Evolutionary conservation across 257 asterid genomes (phyloP).

Genomic region (Fraxinus excelsior): DNA sequence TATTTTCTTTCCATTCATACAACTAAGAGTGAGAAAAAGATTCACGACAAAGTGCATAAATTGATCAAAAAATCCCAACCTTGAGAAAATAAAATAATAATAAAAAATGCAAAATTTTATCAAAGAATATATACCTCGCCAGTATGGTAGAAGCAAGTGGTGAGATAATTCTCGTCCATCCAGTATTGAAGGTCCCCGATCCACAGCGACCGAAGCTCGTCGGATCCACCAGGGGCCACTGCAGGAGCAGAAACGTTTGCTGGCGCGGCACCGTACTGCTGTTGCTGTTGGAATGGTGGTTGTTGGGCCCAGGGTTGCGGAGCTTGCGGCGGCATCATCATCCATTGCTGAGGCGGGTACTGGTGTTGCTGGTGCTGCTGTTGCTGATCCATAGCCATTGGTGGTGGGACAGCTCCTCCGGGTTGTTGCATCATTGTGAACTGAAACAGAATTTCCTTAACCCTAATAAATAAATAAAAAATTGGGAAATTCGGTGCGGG

Average conservation of each 20-base stretch:
- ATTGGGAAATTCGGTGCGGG: background rate
- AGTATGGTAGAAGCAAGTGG: conserved; percentile 57
- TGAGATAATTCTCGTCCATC: conserved; percentile 86
- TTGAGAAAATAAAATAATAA: background rate
- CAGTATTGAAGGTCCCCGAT: conserved; percentile 88
- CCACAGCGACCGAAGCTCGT: conserved; percentile 80
- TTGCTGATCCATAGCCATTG: conserved; percentile 60
- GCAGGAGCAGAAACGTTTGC: conserved; percentile 25
- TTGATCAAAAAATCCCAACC: background rate
- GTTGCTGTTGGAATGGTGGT: conserved; percentile 35
- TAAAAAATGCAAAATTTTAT: background rate
- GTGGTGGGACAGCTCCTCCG: conserved; percentile 65
- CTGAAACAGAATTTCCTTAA: conserved; percentile 20
- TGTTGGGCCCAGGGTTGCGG: conserved; percentile 48
- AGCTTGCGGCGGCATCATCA: conserved; percentile 45
- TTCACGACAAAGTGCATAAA: background rate
- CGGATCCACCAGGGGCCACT: conserved; percentile 34
- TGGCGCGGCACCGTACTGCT: conserved; percentile 52
- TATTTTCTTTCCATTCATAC: background rate
- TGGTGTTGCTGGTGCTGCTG: conserved; percentile 56
- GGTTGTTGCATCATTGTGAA: conserved; percentile 79
- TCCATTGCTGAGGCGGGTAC: conserved; percentile 49
- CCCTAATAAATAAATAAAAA: conserved; percentile 27
- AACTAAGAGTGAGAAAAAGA: background rate
- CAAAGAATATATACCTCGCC: conserved; percentile 59